Conservation (phyloP, 257 asterid genomes). For the Petrea volubilis region DNA sequence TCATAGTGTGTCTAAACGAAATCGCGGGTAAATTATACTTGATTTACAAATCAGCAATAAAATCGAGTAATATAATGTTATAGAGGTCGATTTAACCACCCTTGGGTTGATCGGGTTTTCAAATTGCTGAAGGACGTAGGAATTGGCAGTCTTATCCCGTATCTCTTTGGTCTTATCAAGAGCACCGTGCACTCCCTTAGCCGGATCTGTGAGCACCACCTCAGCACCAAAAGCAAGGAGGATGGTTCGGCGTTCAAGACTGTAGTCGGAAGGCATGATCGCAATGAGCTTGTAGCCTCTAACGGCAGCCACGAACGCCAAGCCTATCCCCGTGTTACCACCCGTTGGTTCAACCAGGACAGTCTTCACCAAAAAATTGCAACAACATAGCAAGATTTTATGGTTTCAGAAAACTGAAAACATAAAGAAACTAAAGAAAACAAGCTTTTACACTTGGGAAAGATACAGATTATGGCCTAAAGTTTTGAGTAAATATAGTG, state of each 20-base stretch:
- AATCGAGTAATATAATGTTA: background rate
- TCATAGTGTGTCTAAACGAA: conserved; percentile 61
- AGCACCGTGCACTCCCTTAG: conserved; percentile 89
- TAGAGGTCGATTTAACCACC: conserved; percentile 33
- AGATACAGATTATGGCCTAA: background rate
- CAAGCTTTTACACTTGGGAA: background rate
- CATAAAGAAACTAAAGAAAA: background rate
- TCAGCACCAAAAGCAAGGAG: conserved; percentile 95
- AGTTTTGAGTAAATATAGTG: background rate
- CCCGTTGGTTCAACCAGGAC: conserved; percentile 91
- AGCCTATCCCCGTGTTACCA: conserved; percentile 94
- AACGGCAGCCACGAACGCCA: conserved; percentile 97
- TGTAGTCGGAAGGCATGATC: conserved; percentile 88
- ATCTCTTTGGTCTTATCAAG: conserved; percentile 88
- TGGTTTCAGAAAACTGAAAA: background rate
- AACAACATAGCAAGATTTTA: conserved; percentile 7
- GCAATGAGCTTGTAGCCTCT: conserved; percentile 85
- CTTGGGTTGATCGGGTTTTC: conserved; percentile 93
- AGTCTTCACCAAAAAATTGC: conserved; percentile 50
- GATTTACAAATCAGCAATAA: background rate
- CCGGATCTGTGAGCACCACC: conserved; percentile 83
- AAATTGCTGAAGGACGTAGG: conserved; percentile 88
- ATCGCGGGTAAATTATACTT: background rate
- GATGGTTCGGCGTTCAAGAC: conserved; percentile 83
- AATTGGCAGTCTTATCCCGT: conserved; percentile 73